A percentile compares a stretch with the other conserved stretches of the same genome.
phyloP scores from a whole-genome alignment of 208 protist genomes.

The Leishmania lainsoni region DNA sequence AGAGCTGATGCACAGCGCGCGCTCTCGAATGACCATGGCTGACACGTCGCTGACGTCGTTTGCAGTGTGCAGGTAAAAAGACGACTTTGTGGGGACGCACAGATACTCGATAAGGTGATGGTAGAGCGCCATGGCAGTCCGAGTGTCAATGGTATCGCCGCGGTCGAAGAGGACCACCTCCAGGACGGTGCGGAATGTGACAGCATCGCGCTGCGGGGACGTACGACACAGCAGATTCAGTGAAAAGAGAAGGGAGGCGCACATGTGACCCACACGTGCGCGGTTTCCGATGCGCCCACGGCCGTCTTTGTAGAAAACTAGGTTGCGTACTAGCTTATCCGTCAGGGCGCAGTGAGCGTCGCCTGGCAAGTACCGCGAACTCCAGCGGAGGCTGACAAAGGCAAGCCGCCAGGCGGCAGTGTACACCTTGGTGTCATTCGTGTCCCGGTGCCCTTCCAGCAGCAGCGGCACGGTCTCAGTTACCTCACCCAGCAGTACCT shows the following conservation, averaged over 20 bases:
- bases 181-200: conserved; percentile 49
- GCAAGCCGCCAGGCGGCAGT: conserved; percentile 67
- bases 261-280: conserved; percentile 51
- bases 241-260: conserved; percentile 54
- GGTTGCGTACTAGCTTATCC: conserved; percentile 42
- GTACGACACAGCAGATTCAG: conserved; percentile 56
- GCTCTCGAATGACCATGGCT: conserved; percentile 41
- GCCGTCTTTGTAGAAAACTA: conserved; percentile 46
- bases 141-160: conserved; percentile 25
- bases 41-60: conserved; percentile 33
- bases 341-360: conserved; percentile 22
- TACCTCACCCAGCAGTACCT: conserved; percentile 25
- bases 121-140: conserved; percentile 58
- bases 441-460: conserved; percentile 43
- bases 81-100: conserved; percentile 40
- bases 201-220: conserved; percentile 48
- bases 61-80: conserved; percentile 27
- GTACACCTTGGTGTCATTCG: conserved; percentile 46
- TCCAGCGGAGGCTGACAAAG: conserved; percentile 60
- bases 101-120: conserved; percentile 58
- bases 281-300: conserved; percentile 38
- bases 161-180: conserved; percentile 61
- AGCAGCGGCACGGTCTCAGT: conserved; percentile 64
- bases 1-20: conserved; percentile 37
- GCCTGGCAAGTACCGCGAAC: conserved; percentile 21